Evolutionary conservation across 345 rosid species (phyloP), one percentile per base, ranked within the genome.

Genomic region (Eucalyptus cloeziana): DNA sequence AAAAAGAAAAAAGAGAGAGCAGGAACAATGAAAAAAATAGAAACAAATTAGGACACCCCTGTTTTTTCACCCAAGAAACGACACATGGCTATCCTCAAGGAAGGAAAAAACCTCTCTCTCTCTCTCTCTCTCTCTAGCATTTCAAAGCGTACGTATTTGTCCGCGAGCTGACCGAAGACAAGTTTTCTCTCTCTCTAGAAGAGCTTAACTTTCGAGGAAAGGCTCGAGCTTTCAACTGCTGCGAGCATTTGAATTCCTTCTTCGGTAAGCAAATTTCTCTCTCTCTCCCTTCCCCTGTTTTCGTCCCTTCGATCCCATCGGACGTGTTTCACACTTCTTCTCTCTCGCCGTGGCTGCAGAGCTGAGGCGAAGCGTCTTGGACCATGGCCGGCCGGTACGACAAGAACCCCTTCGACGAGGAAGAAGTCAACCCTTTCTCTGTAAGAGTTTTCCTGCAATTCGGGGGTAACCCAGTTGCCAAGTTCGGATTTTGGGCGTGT

Each of bases 381-480:
- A 11, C 83, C 47, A 97, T 97, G 99, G 99, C 98, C 88, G 94
- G 96, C 88, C 96, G 97, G 54, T 95, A 93, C 92, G 99, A 97
- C 89, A 93, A 91, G 67, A 97, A 97, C 79, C 99, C 99, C 3
- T 98, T 96, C 89, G 99, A 94, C 49, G 99, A 96, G 64, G 99
- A 97, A 80, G 96, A 95, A 93, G 99, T 97, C 88, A 98, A 98
- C 92, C 99, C 99, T 89, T 98, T 98, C 93, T 90, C 98, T 17
- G 99, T 98, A 87, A 92, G 83, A 43, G 43, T 76, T 21, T 40
- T 0, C 83, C 83, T 40, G 83, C 83, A 3, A 76, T 76, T 76
- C 83, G 14, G 24, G 47, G 0, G 83, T 7, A 44, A 19, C 47
- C 47, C 83, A 76, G 83, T 76, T 76, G 83, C 30, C 5, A 31